phyloP scores from a whole-genome alignment of 495 filamentous ascomycete genomes.

The Talaromyces trachyspermus region DNA sequence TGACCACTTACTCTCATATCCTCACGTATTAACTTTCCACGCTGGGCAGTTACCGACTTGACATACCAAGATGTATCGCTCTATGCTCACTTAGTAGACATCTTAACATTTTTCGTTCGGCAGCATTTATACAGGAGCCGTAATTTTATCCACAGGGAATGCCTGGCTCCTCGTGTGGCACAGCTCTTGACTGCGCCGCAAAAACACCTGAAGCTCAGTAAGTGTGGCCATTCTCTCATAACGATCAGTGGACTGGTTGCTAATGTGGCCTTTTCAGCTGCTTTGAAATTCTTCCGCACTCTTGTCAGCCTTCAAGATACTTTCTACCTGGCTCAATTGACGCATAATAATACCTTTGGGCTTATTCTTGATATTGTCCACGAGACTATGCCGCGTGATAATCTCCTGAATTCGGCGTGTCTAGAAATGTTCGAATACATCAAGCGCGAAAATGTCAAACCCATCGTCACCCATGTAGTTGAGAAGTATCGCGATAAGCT shows the following conservation, averaged over 20 bases:
- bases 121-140: slow-evolving; percentile 81
- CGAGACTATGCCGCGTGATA: slow-evolving; percentile 92
- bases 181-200: slow-evolving; percentile 80
- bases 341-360: slow-evolving; percentile 74
- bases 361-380: slow-evolving; percentile 83
- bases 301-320: slow-evolving; percentile 83
- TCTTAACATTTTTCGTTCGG: slow-evolving; percentile 89
- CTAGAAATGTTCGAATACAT: slow-evolving; percentile 92
- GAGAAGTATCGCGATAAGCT: slow-evolving; percentile 84
- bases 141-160: slow-evolving; percentile 76
- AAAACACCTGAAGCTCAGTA: slow-evolving; percentile 89
- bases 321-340: slow-evolving; percentile 83
- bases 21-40: not conserved
- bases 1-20: not conserved
- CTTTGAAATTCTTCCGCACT: slow-evolving; percentile 90
- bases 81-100: slow-evolving; percentile 86
- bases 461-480: slow-evolving; percentile 75
- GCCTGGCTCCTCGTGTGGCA: slow-evolving; percentile 69
- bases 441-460: slow-evolving; percentile 74
- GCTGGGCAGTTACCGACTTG: slow-evolving; percentile 56
- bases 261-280: slow-evolving; percentile 48
- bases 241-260: not conserved
- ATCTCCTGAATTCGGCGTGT: slow-evolving; percentile 91
- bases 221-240: slow-evolving; percentile 29
- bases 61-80: slow-evolving; percentile 77